Conservation (phyloP, 2,329 filamentous ascomycete genomes). For the Coniochaeta pulveracea region DNA sequence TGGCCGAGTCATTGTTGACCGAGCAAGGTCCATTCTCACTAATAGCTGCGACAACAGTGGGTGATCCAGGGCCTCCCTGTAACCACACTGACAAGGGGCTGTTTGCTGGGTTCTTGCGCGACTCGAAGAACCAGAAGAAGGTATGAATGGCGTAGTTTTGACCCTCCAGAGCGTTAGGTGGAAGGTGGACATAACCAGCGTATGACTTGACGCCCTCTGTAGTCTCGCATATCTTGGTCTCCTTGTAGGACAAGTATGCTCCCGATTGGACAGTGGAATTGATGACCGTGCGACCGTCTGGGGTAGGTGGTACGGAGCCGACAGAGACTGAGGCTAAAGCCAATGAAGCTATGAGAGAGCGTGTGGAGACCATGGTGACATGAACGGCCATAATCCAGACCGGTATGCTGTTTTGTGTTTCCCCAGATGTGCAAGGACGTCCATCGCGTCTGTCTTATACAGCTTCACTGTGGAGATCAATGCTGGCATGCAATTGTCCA, state of each 20-base stretch:
- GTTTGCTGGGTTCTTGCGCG: constrained; percentile 8
- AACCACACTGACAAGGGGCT: constrained; percentile 13
- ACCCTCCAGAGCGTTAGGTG: constrained; percentile 5
- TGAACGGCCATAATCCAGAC: too few relatives aligned
- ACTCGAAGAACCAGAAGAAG: constrained; percentile 13
- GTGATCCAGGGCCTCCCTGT: constrained; percentile 12
- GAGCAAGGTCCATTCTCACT: constrained; percentile 14
- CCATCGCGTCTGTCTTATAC: too few relatives aligned
- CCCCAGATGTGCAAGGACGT: too few relatives aligned
- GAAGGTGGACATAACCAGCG: constrained; percentile 11
- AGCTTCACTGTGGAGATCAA: too few relatives aligned
- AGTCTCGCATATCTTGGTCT: constrained; percentile 11
- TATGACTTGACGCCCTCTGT: constrained; percentile 11
- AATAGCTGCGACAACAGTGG: constrained; percentile 5
- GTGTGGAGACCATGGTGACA: too few relatives aligned
- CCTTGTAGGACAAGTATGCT: constrained; percentile 6
- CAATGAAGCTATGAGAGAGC: too few relatives aligned
- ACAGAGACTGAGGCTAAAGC: too few relatives aligned
- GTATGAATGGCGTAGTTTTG: constrained; percentile 8
- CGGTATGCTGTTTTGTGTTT: too few relatives aligned
- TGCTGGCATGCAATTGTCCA: too few relatives aligned
- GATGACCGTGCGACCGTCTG: too few relatives aligned
- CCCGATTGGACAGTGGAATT: constrained; percentile 2
- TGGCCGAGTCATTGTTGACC: constrained; percentile 38
- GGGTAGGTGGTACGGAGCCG: too few relatives aligned